A percentile compares a stretch with the other conserved stretches of the same genome.
Evolutionary conservation across 805 yeast genomes (phyloP).

Genomic region (Brettanomyces naardenensis): DNA sequence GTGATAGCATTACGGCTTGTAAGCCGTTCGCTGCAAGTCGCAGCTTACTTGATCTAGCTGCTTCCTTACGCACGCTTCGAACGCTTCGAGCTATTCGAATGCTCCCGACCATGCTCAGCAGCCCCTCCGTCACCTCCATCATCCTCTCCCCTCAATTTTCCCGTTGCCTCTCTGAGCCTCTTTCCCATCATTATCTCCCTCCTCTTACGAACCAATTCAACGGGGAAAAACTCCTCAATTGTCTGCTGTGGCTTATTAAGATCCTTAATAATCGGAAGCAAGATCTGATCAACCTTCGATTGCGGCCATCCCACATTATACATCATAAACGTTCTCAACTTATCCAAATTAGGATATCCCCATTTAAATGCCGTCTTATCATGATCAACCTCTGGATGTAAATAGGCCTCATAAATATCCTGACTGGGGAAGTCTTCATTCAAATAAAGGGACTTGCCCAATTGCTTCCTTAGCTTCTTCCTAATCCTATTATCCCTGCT

Average conservation of each 20-base stretch:
- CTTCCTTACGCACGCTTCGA: too few relatives aligned
- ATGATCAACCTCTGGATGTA: conserved; percentile 73
- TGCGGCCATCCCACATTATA: conserved; percentile 74
- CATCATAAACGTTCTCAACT: conserved; percentile 61
- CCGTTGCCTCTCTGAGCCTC: conserved; percentile 52
- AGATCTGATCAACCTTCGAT: conserved; percentile 67
- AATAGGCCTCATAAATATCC: conserved; percentile 65
- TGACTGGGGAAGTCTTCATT: conserved; percentile 61
- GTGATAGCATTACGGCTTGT: too few relatives aligned
- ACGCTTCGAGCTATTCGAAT: not conserved
- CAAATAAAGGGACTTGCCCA: conserved; percentile 38
- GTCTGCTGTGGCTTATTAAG: conserved; percentile 65
- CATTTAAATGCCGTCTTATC: conserved; percentile 75
- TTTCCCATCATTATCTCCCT: conserved; percentile 48
- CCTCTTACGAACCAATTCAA: conserved; percentile 39
- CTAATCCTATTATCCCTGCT: conserved; percentile 39
- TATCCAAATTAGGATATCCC: conserved; percentile 86
- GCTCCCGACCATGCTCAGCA: not conserved
- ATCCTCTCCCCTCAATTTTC: conserved; percentile 29
- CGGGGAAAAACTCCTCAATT: conserved; percentile 61
- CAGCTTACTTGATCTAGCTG: too few relatives aligned
- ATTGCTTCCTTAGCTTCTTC: conserved; percentile 48
- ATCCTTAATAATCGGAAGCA: conserved; percentile 78
- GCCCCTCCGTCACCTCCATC: conserved; percentile 4
- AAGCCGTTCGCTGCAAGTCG: too few relatives aligned